phyloP scores from a whole-genome alignment of 805 yeast genomes.

The Metschnikowia cubensis region DNA sequence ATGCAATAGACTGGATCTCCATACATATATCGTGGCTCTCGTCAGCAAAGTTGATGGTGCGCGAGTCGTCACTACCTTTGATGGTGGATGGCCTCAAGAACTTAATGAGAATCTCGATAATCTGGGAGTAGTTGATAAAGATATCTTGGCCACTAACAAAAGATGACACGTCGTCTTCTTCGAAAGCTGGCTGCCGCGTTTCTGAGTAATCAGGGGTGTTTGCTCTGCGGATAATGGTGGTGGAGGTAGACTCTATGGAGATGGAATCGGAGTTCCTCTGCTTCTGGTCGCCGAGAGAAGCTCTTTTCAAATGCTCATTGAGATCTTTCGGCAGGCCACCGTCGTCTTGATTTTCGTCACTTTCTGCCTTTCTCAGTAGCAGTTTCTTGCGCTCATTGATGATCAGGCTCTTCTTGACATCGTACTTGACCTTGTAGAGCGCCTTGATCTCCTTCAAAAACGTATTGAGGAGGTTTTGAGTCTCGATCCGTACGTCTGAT shows the following conservation, averaged over 20 bases:
- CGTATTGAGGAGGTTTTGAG: constrained; percentile 70
- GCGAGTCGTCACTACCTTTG: constrained; percentile 6
- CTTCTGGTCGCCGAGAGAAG: not conserved
- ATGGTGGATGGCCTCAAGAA: constrained; percentile 48
- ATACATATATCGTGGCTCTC: constrained; percentile 37
- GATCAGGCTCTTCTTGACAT: constrained; percentile 34
- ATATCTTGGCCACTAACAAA: constrained; percentile 63
- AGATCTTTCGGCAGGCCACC: constrained; percentile 1
- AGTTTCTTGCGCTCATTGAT: constrained; percentile 15
- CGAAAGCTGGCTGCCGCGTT: constrained; percentile 4
- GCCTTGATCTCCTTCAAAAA: constrained; percentile 77
- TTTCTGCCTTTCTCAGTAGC: not conserved
- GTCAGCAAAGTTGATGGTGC: constrained; percentile 22
- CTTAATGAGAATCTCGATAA: constrained; percentile 76
- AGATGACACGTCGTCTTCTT: constrained; percentile 23
- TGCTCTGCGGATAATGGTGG: constrained; percentile 21
- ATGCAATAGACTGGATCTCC: constrained; percentile 73
- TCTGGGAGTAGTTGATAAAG: constrained; percentile 70
- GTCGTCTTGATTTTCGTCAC: not conserved
- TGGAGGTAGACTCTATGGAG: constrained; percentile 27
- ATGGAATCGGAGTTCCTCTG: constrained; percentile 3
- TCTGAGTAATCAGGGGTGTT: constrained; percentile 3
- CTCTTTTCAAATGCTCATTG: not conserved
- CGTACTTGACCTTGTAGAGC: constrained; percentile 63
- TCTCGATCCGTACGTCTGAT: constrained; percentile 81